Evolutionary conservation across 768 basidiomycete genomes (phyloP).

Genomic region (Tylopilus sp.): DNA sequence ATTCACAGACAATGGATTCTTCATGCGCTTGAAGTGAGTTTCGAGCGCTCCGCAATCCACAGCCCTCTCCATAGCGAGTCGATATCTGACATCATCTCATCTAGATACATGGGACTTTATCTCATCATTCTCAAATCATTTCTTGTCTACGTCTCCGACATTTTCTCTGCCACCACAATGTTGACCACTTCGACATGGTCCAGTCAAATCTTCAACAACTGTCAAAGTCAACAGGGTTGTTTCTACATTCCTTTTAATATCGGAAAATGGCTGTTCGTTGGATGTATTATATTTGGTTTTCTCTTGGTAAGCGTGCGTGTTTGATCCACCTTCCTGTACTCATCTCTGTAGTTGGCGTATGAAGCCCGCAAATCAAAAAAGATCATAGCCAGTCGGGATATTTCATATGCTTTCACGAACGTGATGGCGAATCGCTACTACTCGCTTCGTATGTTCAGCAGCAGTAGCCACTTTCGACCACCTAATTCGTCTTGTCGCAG

Average conservation of each 20-base stretch:
- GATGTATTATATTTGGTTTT: constrained; percentile 98
- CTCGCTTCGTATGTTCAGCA: constrained; percentile 71
- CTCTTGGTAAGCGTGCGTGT: constrained; percentile 58
- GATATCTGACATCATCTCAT: constrained; percentile 10
- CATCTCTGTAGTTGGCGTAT: constrained; percentile 67
- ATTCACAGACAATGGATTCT: constrained; percentile 83
- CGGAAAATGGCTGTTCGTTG: constrained; percentile 96
- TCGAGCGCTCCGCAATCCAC: background rate
- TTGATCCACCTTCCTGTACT: constrained; percentile 1
- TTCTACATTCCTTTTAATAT: constrained; percentile 83
- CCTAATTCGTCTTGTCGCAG: constrained; percentile 35
- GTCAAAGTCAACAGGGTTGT: constrained; percentile 60
- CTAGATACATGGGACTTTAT: constrained; percentile 91
- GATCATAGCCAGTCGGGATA: constrained; percentile 93
- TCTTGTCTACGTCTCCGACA: constrained; percentile 95
- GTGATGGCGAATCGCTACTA: constrained; percentile 97
- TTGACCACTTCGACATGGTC: constrained; percentile 89
- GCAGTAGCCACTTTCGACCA: background rate
- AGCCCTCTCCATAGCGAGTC: background rate
- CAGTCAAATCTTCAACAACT: constrained; percentile 83
- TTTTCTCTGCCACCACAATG: constrained; percentile 97
- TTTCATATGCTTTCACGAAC: constrained; percentile 97
- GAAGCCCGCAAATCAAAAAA: constrained; percentile 90
- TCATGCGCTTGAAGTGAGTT: constrained; percentile 81
- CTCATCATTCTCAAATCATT: constrained; percentile 92